Conservation (phyloP, 2,329 filamentous ascomycete genomes). For the Cladosporium velox region DNA sequence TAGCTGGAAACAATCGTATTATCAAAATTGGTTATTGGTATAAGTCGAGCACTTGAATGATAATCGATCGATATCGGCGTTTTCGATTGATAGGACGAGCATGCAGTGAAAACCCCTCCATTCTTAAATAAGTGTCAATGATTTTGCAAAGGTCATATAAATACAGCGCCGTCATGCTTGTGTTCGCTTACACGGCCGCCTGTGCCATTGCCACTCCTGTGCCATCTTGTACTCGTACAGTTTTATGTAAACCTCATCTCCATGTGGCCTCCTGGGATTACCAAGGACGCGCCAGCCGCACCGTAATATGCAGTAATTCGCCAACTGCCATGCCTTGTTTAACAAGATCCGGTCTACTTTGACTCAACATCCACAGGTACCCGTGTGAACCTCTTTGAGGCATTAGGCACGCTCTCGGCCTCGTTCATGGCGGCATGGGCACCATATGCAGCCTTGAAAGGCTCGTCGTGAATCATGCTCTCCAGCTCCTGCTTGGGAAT, state of each 20-base stretch:
- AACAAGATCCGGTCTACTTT: neutral
- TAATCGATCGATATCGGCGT: too few relatives aligned
- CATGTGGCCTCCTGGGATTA: neutral
- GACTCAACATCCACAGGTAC: slow-evolving; percentile 6
- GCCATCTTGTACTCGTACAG: neutral
- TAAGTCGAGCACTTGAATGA: neutral
- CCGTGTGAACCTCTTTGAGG: slow-evolving; percentile 16
- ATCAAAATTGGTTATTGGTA: neutral
- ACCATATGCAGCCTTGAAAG: slow-evolving; percentile 36
- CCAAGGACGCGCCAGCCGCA: neutral
- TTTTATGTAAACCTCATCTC: neutral
- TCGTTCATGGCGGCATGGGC: slow-evolving; percentile 33
- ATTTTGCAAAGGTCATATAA: neutral
- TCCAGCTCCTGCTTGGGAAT: slow-evolving; percentile 8
- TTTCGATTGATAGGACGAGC: neutral
- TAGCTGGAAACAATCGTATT: neutral
- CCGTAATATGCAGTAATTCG: neutral
- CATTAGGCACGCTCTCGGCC: slow-evolving; percentile 26
- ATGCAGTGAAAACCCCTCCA: neutral
- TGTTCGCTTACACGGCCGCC: neutral
- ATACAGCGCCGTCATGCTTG: neutral
- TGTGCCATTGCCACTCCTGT: neutral
- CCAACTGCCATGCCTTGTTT: neutral
- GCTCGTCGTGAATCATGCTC: slow-evolving; percentile 26
- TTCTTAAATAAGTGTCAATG: neutral